These are phyloP conservation scores for Ophidiomyces ophidiicola DNA, from an alignment of 2,329 filamentous ascomycete species.

Conservation along the genomic window DNA sequence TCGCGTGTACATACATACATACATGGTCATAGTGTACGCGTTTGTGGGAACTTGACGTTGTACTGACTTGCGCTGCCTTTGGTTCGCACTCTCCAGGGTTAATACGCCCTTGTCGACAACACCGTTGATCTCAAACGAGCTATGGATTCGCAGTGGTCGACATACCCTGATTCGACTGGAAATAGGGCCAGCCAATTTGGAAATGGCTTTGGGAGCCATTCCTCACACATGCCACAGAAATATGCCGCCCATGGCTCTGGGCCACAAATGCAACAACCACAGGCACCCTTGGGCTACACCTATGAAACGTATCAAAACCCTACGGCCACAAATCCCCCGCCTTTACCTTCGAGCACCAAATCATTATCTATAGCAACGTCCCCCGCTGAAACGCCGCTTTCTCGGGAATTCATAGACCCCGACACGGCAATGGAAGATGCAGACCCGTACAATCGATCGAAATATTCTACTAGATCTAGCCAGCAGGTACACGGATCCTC, in stretches of 20 bases:
- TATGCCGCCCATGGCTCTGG: slow-evolving; percentile 21
- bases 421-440: slow-evolving; percentile 81
- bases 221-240: slow-evolving; percentile 41
- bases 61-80: slow-evolving; percentile 4
- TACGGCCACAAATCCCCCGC: slow-evolving; percentile 27
- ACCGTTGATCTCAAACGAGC: slow-evolving; percentile 14
- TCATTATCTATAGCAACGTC: slow-evolving; percentile 46
- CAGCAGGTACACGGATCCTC: slow-evolving; percentile 60
- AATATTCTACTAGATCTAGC: slow-evolving; percentile 71
- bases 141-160: slow-evolving; percentile 54
- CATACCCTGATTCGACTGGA: slow-evolving; percentile 51
- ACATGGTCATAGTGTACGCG: slow-evolving; percentile 1
- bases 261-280: slow-evolving; percentile 32
- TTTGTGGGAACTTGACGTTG: neutral
- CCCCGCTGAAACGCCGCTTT: slow-evolving; percentile 45
- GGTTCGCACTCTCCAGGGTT: neutral
- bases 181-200: slow-evolving; percentile 54
- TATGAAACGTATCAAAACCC: slow-evolving; percentile 54
- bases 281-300: slow-evolving; percentile 50
- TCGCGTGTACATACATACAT: neutral
- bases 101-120: neutral
- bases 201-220: slow-evolving; percentile 39
- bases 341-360: slow-evolving; percentile 23
- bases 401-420: slow-evolving; percentile 57
- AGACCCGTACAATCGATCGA: slow-evolving; percentile 73